Conservation (phyloP, 2,329 filamentous ascomycete genomes). For the Cladophialophora exuberans region DNA sequence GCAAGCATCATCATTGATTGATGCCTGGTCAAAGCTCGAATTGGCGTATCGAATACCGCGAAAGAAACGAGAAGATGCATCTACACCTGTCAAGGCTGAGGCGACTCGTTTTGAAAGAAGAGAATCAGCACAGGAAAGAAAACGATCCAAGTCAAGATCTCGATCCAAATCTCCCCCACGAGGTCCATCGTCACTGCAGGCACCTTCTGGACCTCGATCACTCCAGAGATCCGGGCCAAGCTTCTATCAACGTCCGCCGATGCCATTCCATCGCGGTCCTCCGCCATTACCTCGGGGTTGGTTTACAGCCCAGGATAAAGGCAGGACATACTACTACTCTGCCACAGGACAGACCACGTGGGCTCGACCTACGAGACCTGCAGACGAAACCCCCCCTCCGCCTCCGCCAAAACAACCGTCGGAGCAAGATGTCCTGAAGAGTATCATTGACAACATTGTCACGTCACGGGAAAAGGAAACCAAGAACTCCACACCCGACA, state of each 20-base stretch:
- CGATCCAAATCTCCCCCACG: constrained; percentile 51
- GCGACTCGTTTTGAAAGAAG: constrained; percentile 67
- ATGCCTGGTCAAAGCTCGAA: constrained; percentile 87
- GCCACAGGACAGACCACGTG: constrained; percentile 78
- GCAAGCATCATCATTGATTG: constrained; percentile 71
- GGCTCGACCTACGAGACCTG: constrained; percentile 73
- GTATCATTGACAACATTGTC: constrained; percentile 79
- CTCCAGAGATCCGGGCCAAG: constrained; percentile 53
- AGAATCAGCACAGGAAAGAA: constrained; percentile 53
- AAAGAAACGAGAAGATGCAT: constrained; percentile 72
- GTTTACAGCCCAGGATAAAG: constrained; percentile 76
- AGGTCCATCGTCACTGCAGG: constrained; percentile 23
- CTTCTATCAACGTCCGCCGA: constrained; percentile 63
- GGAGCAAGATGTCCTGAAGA: constrained; percentile 68
- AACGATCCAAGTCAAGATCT: constrained; percentile 53
- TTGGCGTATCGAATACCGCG: constrained; percentile 90
- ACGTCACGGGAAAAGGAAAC: constrained; percentile 61
- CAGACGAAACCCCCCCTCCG: constrained; percentile 66
- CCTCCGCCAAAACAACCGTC: constrained; percentile 73
- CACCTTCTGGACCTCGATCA: constrained; percentile 42
- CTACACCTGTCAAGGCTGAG: constrained; percentile 61
- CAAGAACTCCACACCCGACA: constrained; percentile 62
- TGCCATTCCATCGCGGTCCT: constrained; percentile 59
- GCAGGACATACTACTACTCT: constrained; percentile 84
- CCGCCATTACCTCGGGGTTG: constrained; percentile 77